Evolutionary conservation across 129 eudicot genomes (phyloP), one percentile per base, ranked within the genome.

Genomic region (Artemisia argyi): DNA sequence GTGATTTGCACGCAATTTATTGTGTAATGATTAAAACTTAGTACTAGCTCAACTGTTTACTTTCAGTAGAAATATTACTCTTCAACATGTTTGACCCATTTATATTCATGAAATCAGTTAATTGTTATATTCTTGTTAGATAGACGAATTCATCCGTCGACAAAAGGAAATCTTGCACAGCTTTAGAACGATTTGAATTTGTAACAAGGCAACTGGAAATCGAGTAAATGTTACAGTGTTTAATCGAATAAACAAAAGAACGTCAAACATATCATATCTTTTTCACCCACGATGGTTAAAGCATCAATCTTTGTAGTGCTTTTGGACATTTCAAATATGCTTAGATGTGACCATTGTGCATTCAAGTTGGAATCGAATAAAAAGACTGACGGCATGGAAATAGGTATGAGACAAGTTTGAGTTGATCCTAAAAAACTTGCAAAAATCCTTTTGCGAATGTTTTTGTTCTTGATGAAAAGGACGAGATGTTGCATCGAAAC

Each of bases 151-250:
- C 2, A 54, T 16, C 26, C 60, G 18, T n/a, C 60, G 7, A 17
- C 17, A 13, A 35, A 44, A 11, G 12, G 20, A 3, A 32, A 39
- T 17, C 35, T 9, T 56, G 39, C 65, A 56, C 24, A 42, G 19
- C 35, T 71, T 53, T 69, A 6, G 49, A 35, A 55, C 39, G 39
- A 71, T 71, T 16, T 18, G 52, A 70, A 56, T 57, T 1, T 6
- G 55, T 32, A 58, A 12, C 11, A 42, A 58, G 44, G 76, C 67
- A 72, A 58, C 20, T 48, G 30, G 5, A 44, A 30, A 44, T 12
- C 46, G 11, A 3, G n/a, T 42, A 5, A 10, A 30, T 5, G 39
- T 55, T 28, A 59, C 0, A 18, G 35, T 22, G 0, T 5, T 4
- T 44, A 10, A 65, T 16, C 11, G 18, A 32, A 19, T 17, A 3